Conservation (phyloP, 192 early-diverging fungal genomes). For the Coemansia sp. region DNA sequence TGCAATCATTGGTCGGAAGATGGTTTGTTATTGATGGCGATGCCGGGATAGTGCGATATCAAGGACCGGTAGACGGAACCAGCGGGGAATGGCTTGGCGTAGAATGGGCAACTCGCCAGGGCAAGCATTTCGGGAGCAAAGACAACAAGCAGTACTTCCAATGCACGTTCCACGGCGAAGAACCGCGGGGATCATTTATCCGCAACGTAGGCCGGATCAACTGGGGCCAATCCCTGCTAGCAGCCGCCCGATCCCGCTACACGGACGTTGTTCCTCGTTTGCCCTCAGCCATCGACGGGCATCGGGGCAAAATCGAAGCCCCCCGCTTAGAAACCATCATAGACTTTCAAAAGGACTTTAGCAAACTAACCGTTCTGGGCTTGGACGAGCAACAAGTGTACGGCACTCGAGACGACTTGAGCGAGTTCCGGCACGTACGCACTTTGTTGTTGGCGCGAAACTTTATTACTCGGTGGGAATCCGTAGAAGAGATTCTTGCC, state of each 20-base stretch:
- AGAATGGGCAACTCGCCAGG: slow-evolving; percentile 42
- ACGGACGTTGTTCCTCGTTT: slow-evolving; percentile 6
- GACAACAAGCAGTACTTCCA: slow-evolving; percentile 32
- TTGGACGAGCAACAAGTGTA: slow-evolving; percentile 16
- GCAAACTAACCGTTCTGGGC: slow-evolving; percentile 6
- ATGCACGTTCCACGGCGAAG: slow-evolving; percentile 3
- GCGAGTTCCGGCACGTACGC: slow-evolving; percentile 3
- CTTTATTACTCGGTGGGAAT: slow-evolving; percentile 20
- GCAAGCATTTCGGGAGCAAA: slow-evolving; percentile 49
- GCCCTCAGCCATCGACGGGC: slow-evolving; percentile 26
- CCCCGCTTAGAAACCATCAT: slow-evolving; percentile 33
- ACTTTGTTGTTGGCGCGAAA: slow-evolving; percentile 30
- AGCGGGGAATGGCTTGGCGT: slow-evolving; percentile 47
- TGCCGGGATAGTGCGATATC: slow-evolving; percentile 45
- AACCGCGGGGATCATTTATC: slow-evolving; percentile 28
- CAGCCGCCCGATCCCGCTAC: slow-evolving; percentile 23
- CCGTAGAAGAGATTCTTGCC: slow-evolving; percentile 11
- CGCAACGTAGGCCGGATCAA: slow-evolving; percentile 23
- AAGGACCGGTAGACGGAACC: slow-evolving; percentile 34
- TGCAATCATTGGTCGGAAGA: slow-evolving; percentile 16
- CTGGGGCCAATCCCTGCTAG: slow-evolving; percentile 29
- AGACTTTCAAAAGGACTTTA: slow-evolving; percentile 14
- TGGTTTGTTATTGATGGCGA: slow-evolving; percentile 39
- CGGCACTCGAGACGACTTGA: background rate
- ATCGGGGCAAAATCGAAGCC: slow-evolving; percentile 29